These are phyloP conservation scores for Obelidium mucronatum DNA, from an alignment of 192 early-diverging fungal genomes.

Conservation along the genomic window DNA sequence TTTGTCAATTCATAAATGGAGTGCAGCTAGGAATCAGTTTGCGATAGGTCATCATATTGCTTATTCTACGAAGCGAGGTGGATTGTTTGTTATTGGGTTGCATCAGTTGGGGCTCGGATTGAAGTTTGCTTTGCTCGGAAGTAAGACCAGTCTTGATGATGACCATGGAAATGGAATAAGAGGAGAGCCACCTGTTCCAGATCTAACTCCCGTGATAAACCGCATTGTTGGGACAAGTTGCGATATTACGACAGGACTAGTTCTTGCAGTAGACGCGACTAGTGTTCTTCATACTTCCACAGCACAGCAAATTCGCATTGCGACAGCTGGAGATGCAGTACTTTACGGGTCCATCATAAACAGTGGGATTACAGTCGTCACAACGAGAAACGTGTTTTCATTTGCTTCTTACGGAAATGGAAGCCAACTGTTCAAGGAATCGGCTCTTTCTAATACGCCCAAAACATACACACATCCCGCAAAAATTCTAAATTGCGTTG, in stretches of 20 bases:
- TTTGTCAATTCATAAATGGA: conserved; percentile 6
- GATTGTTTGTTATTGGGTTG: background rate
- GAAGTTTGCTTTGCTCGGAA: background rate
- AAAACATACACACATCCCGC: conserved; percentile 9
- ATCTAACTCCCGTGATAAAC: conserved; percentile 8
- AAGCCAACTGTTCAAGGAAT: background rate
- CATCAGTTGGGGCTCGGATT: conserved; percentile 12
- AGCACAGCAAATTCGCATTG: conserved; percentile 4
- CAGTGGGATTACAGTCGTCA: background rate
- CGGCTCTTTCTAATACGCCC: conserved; percentile 5
- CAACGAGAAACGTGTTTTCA: background rate
- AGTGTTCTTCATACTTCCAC: conserved; percentile 9
- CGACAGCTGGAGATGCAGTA: background rate
- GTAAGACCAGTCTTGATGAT: background rate
- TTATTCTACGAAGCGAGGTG: conserved; percentile 10
- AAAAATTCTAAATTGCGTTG: background rate
- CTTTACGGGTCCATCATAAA: background rate
- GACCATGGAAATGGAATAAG: too few species aligned
- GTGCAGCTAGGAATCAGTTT: conserved; percentile 13
- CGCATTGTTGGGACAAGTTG: background rate
- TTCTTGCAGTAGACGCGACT: background rate
- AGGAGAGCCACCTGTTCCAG: background rate
- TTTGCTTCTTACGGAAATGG: background rate
- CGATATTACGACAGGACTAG: background rate
- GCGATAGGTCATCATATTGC: conserved; percentile 17